phyloP scores from a whole-genome alignment of 257 asterid genomes.

The Solanum corneliomulleri region DNA sequence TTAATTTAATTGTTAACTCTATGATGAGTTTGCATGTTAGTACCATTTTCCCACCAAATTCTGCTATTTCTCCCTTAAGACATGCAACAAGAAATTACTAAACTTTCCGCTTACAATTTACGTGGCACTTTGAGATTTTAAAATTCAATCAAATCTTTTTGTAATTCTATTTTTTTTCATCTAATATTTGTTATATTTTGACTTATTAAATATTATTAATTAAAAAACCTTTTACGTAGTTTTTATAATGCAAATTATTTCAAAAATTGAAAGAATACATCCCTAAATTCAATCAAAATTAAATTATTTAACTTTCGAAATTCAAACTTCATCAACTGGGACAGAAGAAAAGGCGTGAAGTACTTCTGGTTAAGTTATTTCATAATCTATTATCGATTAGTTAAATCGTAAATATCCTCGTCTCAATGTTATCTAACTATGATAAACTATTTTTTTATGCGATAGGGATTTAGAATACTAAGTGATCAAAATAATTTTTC shows the following conservation, averaged over 20 bases:
- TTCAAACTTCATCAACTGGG: no score
- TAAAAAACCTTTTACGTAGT: no score
- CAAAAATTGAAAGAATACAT: no score
- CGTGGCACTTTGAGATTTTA: background rate
- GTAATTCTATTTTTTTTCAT: no score
- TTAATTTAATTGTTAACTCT: background rate
- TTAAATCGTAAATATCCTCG: background rate
- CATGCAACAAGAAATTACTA: background rate
- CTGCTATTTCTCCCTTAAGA: background rate
- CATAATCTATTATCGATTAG: background rate
- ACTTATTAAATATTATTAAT: no score
- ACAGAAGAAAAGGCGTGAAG: background rate
- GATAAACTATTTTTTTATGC: background rate
- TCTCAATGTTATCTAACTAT: background rate
- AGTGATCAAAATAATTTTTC: background rate
- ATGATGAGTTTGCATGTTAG: background rate
- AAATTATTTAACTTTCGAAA: no score
- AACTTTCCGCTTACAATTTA: background rate
- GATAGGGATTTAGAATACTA: background rate
- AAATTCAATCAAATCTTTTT: accelerated
- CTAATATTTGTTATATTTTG: no score
- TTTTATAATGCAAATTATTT: no score
- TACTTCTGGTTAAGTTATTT: background rate
- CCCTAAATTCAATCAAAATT: background rate
- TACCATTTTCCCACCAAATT: background rate